Conservation (phyloP, 306 rosid species). For the Cicer pinnatifidum region DNA sequence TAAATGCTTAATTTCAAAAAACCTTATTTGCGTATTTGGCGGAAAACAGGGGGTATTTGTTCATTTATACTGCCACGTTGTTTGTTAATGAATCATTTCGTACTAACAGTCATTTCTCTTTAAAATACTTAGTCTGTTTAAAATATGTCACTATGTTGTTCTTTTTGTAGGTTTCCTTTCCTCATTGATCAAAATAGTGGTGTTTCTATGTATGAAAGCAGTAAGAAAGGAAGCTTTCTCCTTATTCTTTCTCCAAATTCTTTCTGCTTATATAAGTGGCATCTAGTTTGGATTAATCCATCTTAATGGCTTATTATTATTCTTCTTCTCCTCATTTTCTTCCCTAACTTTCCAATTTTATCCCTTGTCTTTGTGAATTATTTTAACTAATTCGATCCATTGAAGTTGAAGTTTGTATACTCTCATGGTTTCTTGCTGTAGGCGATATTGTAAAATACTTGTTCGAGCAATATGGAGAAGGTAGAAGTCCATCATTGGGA, state of each 20-base stretch:
- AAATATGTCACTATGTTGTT: constrained; percentile 26
- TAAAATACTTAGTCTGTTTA: constrained; percentile 24
- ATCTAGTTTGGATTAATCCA: constrained; percentile 15
- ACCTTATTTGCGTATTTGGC: too few relatives aligned
- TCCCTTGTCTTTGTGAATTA: constrained; percentile 17
- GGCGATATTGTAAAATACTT: constrained; percentile 91
- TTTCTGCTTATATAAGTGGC: constrained; percentile 28
- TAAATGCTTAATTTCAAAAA: too few relatives aligned
- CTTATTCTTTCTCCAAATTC: constrained; percentile 31
- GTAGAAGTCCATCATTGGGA: constrained; percentile 70
- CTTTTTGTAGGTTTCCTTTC: constrained; percentile 83
- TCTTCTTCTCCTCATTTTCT: constrained; percentile 28
- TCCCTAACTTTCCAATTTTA: background rate
- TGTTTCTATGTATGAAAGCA: constrained; percentile 80
- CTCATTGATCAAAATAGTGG: constrained; percentile 72
- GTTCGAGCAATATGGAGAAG: constrained; percentile 74
- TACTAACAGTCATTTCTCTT: background rate
- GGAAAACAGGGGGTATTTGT: too few relatives aligned
- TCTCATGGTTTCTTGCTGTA: constrained; percentile 48
- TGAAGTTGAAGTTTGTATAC: background rate
- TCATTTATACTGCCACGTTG: too few relatives aligned
- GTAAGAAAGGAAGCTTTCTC: constrained; percentile 55
- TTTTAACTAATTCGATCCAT: constrained; percentile 13
- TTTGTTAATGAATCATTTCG: too few relatives aligned
- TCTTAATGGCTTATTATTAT: constrained; percentile 6